Conservation (phyloP, 768 basidiomycete species). For the Psilocybe cubensis region DNA sequence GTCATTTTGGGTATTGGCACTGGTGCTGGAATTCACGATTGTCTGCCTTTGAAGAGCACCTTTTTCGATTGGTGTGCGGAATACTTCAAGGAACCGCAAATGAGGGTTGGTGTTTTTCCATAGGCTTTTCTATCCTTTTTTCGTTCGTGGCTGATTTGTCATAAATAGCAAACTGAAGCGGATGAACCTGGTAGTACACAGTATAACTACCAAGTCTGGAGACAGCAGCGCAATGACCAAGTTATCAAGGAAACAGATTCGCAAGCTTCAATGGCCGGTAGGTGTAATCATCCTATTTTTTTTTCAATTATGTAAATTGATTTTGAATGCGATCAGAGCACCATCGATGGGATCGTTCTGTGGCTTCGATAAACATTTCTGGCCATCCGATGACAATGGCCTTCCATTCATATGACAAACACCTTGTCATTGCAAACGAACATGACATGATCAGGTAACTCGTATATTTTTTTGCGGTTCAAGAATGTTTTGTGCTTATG, state of each 20-base stretch:
- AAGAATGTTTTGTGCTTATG: constrained; percentile 3
- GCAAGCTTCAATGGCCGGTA: constrained; percentile 78
- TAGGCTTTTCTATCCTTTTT: neutral
- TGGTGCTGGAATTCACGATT: constrained; percentile 79
- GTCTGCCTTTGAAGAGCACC: constrained; percentile 86
- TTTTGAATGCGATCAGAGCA: constrained; percentile 41
- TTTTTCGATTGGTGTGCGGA: constrained; percentile 98
- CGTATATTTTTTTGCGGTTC: neutral
- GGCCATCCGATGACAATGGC: constrained; percentile 75
- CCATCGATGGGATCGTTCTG: constrained; percentile 73
- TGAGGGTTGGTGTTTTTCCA: constrained; percentile 84
- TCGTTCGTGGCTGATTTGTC: neutral
- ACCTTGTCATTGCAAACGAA: constrained; percentile 86
- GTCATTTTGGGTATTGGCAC: constrained; percentile 81
- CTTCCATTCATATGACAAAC: constrained; percentile 92
- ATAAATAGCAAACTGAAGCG: constrained; percentile 83
- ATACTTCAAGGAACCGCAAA: constrained; percentile 98
- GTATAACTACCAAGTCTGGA: constrained; percentile 96
- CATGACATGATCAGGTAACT: constrained; percentile 86
- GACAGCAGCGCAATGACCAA: constrained; percentile 87
- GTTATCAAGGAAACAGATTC: constrained; percentile 69
- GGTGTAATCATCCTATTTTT: constrained; percentile 35
- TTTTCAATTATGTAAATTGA: constrained; percentile 3
- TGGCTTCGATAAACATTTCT: constrained; percentile 62
- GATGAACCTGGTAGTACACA: constrained; percentile 95